Evolutionary conservation across 2,329 filamentous ascomycete species (phyloP).

Genomic region (Pseudogymnoascus sp.): DNA sequence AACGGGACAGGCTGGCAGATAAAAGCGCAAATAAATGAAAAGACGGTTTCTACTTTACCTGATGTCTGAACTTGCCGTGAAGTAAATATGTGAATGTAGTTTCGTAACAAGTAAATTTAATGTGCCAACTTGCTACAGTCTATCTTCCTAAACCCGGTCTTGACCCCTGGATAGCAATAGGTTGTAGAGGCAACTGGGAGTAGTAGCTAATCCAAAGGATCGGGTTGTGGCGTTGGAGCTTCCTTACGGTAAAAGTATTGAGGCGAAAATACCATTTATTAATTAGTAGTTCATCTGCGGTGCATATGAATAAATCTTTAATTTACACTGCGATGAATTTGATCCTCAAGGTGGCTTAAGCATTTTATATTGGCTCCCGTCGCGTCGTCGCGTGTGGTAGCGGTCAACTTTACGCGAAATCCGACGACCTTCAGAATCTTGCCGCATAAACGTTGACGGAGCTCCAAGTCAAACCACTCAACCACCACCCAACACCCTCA

Average conservation of each 20-base stretch:
- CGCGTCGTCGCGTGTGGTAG: constrained; percentile 7
- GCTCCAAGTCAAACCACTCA: not conserved
- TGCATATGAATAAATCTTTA: not conserved
- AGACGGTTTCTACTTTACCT: constrained; percentile 4
- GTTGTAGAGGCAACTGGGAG: not conserved
- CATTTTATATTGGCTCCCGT: not conserved
- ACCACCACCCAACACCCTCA: constrained; percentile 6
- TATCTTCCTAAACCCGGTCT: not conserved
- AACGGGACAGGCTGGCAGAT: constrained; percentile 4
- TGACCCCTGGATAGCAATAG: not conserved
- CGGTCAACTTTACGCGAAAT: constrained; percentile 9
- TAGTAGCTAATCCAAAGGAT: not conserved
- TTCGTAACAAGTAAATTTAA: not conserved
- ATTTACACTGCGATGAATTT: not conserved
- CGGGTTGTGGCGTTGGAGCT: not conserved
- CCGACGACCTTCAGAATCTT: constrained; percentile 5
- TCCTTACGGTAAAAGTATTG: not conserved
- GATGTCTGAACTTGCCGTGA: not conserved
- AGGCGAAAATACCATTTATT: not conserved
- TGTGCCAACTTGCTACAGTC: not conserved
- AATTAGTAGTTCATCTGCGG: not conserved
- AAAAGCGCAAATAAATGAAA: not conserved
- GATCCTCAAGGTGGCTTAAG: not conserved
- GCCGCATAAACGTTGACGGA: constrained; percentile 5
- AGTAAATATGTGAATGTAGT: not conserved